Conservation (phyloP, 106 monocot species). For the Dendrobium catenatum region DNA sequence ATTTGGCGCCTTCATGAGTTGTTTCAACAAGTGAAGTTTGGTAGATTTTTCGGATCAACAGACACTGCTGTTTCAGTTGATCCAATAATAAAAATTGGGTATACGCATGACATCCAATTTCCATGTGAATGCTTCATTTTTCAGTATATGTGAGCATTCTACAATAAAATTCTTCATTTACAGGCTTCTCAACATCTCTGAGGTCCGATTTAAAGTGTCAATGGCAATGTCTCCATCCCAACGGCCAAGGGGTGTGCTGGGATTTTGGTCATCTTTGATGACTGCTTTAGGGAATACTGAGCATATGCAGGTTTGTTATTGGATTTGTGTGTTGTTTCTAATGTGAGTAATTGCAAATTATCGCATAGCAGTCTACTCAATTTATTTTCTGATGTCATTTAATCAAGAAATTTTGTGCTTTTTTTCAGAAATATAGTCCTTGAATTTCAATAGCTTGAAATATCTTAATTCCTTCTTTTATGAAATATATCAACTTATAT, state of each 20-base stretch:
- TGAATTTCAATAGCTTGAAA: neutral
- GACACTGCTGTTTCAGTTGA: slow-evolving; percentile 76
- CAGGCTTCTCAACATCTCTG: slow-evolving; percentile 84
- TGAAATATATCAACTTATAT: neutral
- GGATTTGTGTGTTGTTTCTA: neutral
- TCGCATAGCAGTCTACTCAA: neutral
- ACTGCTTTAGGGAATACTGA: slow-evolving; percentile 96
- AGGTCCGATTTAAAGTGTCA: slow-evolving; percentile 83
- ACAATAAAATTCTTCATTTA: neutral
- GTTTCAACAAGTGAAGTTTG: slow-evolving; percentile 61
- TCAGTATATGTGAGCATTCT: neutral
- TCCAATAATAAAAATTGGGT: slow-evolving; percentile 90
- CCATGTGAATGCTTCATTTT: neutral
- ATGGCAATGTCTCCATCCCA: slow-evolving; percentile 96
- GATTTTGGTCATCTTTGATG: slow-evolving; percentile 98
- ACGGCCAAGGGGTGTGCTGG: slow-evolving; percentile 84
- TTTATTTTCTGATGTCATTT: neutral
- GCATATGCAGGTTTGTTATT: slow-evolving; percentile 69
- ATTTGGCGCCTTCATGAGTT: slow-evolving; percentile 99
- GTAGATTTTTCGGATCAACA: slow-evolving; percentile 43
- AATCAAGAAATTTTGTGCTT: neutral
- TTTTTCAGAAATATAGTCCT: neutral
- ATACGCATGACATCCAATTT: slow-evolving; percentile 2
- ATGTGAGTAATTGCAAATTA: neutral
- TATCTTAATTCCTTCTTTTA: neutral